A percentile compares a stretch with the other conserved stretches of the same genome.
Evolutionary conservation across 176 grass and related monocot species (phyloP).

Genomic region (Carex scoparia): DNA sequence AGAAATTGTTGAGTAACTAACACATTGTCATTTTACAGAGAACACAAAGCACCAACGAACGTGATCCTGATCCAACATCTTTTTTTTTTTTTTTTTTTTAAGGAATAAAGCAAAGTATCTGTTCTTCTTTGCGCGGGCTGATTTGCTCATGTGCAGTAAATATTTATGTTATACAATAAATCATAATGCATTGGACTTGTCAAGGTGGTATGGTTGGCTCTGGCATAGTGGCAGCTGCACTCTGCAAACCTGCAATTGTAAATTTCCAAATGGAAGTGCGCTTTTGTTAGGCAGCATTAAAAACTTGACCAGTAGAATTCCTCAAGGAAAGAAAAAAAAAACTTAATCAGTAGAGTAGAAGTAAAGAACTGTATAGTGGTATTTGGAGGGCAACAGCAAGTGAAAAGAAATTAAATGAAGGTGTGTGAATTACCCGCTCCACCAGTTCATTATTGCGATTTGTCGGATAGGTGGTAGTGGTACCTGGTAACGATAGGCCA

Average conservation of each 20-base stretch:
- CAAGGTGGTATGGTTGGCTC: neutral
- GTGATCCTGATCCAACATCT: neutral
- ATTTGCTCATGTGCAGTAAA: neutral
- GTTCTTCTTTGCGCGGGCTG: neutral
- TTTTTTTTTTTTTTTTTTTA: too few relatives aligned
- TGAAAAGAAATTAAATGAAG: neutral
- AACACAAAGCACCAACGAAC: neutral
- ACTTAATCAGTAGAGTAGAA: neutral
- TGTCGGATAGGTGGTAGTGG: neutral
- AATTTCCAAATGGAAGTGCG: neutral
- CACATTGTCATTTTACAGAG: too few relatives aligned
- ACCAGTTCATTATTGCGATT: neutral
- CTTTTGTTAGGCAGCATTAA: neutral
- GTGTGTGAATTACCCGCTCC: slow-evolving; percentile 6
- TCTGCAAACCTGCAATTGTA: neutral
- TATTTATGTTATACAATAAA: too few relatives aligned
- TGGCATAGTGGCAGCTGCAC: too few relatives aligned
- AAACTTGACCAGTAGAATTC: neutral
- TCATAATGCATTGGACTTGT: neutral
- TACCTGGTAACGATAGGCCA: neutral
- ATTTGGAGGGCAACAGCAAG: neutral
- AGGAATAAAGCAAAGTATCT: neutral
- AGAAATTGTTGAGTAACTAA: neutral
- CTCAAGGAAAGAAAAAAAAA: neutral
- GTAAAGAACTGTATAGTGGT: neutral